These are phyloP conservation scores for Colletotrichum musicola DNA, from an alignment of 2,329 filamentous ascomycete genomes.

Conservation along the genomic window DNA sequence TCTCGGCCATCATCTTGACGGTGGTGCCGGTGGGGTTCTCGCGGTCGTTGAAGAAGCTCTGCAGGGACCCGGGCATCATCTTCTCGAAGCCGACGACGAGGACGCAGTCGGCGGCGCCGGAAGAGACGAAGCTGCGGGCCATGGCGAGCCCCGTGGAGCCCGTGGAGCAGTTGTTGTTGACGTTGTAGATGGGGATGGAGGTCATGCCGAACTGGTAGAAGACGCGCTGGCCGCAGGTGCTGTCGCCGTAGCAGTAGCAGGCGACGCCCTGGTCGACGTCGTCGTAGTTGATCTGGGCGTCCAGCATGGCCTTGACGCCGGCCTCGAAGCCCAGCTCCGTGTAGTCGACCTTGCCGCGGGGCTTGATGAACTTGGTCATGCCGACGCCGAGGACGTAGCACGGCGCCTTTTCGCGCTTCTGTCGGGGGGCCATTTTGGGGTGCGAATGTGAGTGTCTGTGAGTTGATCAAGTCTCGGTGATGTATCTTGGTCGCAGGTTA, in stretches of 20 bases:
- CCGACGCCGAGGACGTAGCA: constrained; percentile 95
- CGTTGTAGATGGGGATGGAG: constrained; percentile 94
- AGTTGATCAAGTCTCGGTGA: neutral
- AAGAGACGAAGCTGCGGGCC: constrained; percentile 81
- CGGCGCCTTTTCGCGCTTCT: constrained; percentile 60
- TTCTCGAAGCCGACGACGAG: constrained; percentile 97
- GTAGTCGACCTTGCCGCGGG: constrained; percentile 93
- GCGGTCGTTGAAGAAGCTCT: constrained; percentile 87
- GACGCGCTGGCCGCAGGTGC: constrained; percentile 93
- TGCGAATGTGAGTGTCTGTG: too few species aligned
- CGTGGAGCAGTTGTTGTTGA: constrained; percentile 98
- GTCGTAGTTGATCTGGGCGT: constrained; percentile 94
- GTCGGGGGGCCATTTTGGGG: constrained; percentile 63
- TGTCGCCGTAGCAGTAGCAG: constrained; percentile 99
- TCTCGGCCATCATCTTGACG: constrained; percentile 83
- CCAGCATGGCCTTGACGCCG: constrained; percentile 86
- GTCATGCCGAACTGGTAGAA: constrained; percentile 99
- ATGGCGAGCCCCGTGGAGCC: constrained; percentile 92
- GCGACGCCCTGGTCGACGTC: constrained; percentile 94
- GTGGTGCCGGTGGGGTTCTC: constrained; percentile 82
- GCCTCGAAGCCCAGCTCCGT: constrained; percentile 95
- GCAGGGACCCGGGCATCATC: constrained; percentile 93
- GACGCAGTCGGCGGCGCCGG: constrained; percentile 87
- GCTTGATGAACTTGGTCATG: constrained; percentile 99
- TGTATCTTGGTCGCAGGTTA: neutral